These are phyloP conservation scores for Arxiozyma heterogenica DNA, from an alignment of 1,139 yeast genomes.

Conservation along the genomic window DNA sequence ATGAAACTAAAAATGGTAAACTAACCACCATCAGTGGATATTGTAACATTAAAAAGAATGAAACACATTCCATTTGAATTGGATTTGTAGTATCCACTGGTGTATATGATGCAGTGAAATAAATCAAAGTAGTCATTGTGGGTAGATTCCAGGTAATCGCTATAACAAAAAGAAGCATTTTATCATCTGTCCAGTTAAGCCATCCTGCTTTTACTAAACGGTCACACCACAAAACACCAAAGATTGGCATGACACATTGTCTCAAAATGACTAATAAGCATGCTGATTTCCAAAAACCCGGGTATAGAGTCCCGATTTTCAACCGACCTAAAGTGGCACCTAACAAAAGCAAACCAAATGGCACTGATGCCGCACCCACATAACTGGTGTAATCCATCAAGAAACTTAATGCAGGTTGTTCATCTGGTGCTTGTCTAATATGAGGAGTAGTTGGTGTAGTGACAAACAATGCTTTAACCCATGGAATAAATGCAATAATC, in stretches of 20 bases:
- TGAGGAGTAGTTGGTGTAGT: constrained; percentile 28
- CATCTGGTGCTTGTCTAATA: constrained; percentile 70
- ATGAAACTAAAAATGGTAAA: constrained; percentile 59
- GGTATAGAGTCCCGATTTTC: constrained; percentile 47
- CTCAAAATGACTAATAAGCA: constrained; percentile 38
- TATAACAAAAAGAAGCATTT: constrained; percentile 56
- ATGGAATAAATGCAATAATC: constrained; percentile 72
- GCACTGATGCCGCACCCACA: constrained; percentile 82
- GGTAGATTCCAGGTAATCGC: constrained; percentile 61
- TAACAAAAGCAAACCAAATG: constrained; percentile 66
- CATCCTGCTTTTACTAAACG: constrained; percentile 41
- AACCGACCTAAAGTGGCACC: constrained; percentile 84
- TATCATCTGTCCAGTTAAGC: constrained; percentile 42
- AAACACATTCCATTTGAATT: constrained; percentile 66
- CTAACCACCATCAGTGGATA: constrained; percentile 50
- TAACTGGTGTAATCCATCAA: constrained; percentile 71
- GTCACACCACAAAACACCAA: constrained; percentile 51
- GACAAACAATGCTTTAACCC: constrained; percentile 74
- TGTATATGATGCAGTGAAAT: constrained; percentile 67
- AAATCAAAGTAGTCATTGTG: constrained; percentile 62
- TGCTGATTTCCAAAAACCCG: constrained; percentile 63
- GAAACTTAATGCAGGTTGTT: constrained; percentile 72
- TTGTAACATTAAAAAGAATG: constrained; percentile 53
- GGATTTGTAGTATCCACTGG: constrained; percentile 51
- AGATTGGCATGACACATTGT: constrained; percentile 48